Evolutionary conservation across 78 protist genomes (phyloP).

Genomic region (Cavenderia fasciculata): DNA sequence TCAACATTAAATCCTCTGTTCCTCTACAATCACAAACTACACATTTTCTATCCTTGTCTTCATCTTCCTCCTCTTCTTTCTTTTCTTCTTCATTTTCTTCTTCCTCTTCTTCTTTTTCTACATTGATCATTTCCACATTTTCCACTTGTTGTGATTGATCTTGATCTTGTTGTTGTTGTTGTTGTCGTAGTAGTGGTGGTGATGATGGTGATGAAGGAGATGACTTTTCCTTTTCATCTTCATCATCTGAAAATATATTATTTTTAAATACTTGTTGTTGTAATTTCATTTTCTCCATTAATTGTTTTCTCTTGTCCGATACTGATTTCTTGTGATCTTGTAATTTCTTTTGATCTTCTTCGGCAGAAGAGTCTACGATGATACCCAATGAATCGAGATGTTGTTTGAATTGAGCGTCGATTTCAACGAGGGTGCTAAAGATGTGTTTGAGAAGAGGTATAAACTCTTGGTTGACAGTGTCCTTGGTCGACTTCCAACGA

Average conservation of each 20-base stretch:
- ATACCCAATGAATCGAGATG: neutral
- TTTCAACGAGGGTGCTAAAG: constrained; percentile 2
- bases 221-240: neutral
- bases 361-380: neutral
- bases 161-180: neutral
- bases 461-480: neutral
- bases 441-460: constrained; percentile 15
- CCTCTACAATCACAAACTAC: too few species aligned
- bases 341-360: neutral
- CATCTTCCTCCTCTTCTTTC: too few species aligned
- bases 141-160: neutral
- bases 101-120: too few species aligned
- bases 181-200: neutral
- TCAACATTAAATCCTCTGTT: too few species aligned
- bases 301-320: constrained; percentile 38
- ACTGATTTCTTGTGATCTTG: constrained; percentile 32
- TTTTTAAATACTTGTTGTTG: constrained; percentile 41
- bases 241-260: neutral
- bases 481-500: neutral
- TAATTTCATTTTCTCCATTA: constrained; percentile 38
- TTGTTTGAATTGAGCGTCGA: constrained; percentile 9
- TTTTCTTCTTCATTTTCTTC: too few species aligned
- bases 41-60: too few species aligned
- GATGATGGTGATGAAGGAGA: neutral
- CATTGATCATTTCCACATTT: too few species aligned